Evolutionary conservation across 208 protist genomes (phyloP).

Genomic region (Crithidia mellificae): DNA sequence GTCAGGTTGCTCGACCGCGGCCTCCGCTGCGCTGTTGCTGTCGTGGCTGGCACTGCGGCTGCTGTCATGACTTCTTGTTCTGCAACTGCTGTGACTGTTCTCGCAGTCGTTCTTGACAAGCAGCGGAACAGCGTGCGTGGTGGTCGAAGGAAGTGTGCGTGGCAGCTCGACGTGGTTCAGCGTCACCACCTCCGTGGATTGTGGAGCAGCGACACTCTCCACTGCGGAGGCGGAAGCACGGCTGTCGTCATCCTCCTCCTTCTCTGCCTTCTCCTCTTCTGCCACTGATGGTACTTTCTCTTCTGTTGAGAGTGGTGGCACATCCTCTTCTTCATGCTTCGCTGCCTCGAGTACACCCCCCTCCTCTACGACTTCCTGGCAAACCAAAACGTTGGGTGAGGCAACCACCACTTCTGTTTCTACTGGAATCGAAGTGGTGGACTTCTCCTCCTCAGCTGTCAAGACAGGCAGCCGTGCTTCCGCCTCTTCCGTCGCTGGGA

Average conservation of each 20-base stretch:
- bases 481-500: neutral
- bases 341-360: neutral
- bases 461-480: neutral
- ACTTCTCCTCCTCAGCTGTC: neutral
- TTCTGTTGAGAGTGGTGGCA: too few species aligned
- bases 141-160: neutral
- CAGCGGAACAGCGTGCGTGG: neutral
- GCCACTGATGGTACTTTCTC: too few species aligned
- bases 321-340: neutral
- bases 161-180: neutral
- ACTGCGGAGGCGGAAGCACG: neutral
- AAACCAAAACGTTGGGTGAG: too few species aligned
- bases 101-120: neutral
- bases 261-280: neutral
- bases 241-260: neutral
- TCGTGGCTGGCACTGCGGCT: neutral
- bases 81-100: constrained; percentile 5
- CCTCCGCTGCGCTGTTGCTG: too few species aligned
- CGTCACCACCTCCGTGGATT: neutral
- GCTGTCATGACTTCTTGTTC: neutral
- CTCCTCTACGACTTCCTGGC: neutral
- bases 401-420: too few species aligned
- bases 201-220: neutral
- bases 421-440: neutral
- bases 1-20: too few species aligned